Evolutionary conservation across 768 basidiomycete genomes (phyloP), one percentile per base, ranked within the genome.

Genomic region (Agrocybe pediades): DNA sequence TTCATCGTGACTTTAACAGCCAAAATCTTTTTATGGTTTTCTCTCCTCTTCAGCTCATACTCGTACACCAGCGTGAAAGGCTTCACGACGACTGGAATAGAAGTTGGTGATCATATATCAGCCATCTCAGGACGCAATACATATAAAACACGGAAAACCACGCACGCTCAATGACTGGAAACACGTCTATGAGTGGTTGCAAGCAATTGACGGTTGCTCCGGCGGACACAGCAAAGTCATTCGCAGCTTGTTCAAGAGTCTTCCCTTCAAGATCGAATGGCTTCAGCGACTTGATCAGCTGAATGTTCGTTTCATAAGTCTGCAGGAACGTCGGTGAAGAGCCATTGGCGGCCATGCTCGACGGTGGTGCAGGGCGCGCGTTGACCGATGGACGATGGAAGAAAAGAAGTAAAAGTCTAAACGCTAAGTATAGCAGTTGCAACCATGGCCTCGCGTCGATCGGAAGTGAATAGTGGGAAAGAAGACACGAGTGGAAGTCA

Each of bases 11-110:
- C 13, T 13, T 13, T 11, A 4, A 36, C 33, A 13, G 33, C 33
- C 33, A 36, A 36, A 15, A 36, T 36, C 33, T 36, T 36, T n/a
- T 36, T 36, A 13, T n/a, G 13, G 11, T 36, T 36, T 13, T 36
- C 33, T 13, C 33, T 36, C 11, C 33, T 11, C 11, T 36, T 36
- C 33, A 36, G 11, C n/a, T 36, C 33, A 36, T 36, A 36, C 3
- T 13, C 11, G n/a, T 36, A 36, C 33, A 36, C 33, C 77, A 4
- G 11, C 33, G 3, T 36, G n/a, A 36, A 36, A 3, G 33, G 33
- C 3, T 36, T 6, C 5, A 36, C 33, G 11, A 13, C 33, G 3
- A 36, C 33, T 36, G 33, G 11, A 36, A 36, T 4, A 36, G 33
- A n/a, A 4, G 5, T 15, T 36, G 13, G n/a, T 36, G 5, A 6